Evolutionary conservation across 1,284 basidiomycete genomes (phyloP), one percentile per base, ranked within the genome.

Genomic region (Heimioporus punctisporus): DNA sequence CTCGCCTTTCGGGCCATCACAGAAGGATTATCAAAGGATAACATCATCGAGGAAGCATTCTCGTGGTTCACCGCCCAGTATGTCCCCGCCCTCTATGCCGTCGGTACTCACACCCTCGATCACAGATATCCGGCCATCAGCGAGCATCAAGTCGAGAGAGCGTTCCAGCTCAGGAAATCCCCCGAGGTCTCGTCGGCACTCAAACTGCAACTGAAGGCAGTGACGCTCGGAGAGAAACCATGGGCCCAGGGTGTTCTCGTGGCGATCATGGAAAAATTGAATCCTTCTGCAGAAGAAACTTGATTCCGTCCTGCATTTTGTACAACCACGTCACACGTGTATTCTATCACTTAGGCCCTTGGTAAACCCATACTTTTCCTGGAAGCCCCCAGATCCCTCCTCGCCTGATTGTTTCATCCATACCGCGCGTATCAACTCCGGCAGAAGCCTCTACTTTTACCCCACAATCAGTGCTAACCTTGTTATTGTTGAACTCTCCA

Each of bases 11-110:
- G 60, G 45, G 63, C 69, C n/a, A 71, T 70, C 24, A 52, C 49
- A 46, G 52, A 60, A 44, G 59, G 59, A 12, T 25, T 70, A n/a
- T 61, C 68, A 27, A 50, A 57, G 51, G 39, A 61, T 23, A 70
- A 72, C 46, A 58, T 70, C 28, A 48, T 71, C 5, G 63, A 66
- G 10, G 69, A 70, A 57, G 56, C 59, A 1, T 64, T 72, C 31
- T 70, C 71, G 7, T 64, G 60, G 58, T 73, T 73, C 51, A 72
- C 70, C 7, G 56, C 68, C 19, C 62, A 61, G 68, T 72, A 51
- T 9, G 69, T 61, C 30, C 14, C 19, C 27, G n/a, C n/a, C n/a
- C n/a, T n/a, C n/a, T n/a, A n/a, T n/a, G n/a, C n/a, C n/a, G n/a
- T n/a, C n/a, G n/a, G n/a, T n/a, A n/a, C n/a, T n/a, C n/a, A n/a